These are phyloP conservation scores for Hypoxylon sp. DNA, from an alignment of 2,329 filamentous ascomycete genomes.

Conservation along the genomic window DNA sequence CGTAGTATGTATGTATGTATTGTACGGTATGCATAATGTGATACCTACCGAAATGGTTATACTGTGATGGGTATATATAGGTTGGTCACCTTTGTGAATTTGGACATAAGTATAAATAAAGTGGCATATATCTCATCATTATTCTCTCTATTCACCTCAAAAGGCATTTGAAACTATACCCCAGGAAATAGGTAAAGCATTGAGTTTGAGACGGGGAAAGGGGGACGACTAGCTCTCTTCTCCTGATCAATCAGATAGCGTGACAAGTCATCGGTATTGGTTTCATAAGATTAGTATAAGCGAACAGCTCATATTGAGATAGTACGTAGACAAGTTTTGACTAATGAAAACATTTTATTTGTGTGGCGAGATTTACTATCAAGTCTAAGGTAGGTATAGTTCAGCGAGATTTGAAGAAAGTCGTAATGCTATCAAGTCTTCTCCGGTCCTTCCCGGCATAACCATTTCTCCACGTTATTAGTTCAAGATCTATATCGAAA, in stretches of 20 bases:
- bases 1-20: too few species aligned
- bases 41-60: slow-evolving; percentile 23
- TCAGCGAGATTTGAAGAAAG: not conserved
- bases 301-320: slow-evolving; percentile 17
- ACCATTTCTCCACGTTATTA: not conserved
- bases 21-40: slow-evolving; percentile 19
- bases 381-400: not conserved
- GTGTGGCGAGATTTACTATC: not conserved
- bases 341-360: not conserved
- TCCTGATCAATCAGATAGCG: slow-evolving; percentile 21
- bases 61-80: slow-evolving; percentile 3
- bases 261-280: slow-evolving; percentile 28
- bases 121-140: not conserved
- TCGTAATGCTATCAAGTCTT: not conserved
- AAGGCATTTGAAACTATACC: not conserved
- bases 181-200: slow-evolving; percentile 7
- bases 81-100: not conserved
- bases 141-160: not conserved
- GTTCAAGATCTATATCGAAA: not conserved
- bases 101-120: not conserved
- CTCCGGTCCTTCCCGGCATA: not conserved
- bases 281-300: slow-evolving; percentile 15
- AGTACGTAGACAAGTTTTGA: not conserved
- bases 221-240: slow-evolving; percentile 15
- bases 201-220: slow-evolving; percentile 20